Evolutionary conservation across 257 asterid genomes (phyloP).

Genomic region (Lantana camara): DNA sequence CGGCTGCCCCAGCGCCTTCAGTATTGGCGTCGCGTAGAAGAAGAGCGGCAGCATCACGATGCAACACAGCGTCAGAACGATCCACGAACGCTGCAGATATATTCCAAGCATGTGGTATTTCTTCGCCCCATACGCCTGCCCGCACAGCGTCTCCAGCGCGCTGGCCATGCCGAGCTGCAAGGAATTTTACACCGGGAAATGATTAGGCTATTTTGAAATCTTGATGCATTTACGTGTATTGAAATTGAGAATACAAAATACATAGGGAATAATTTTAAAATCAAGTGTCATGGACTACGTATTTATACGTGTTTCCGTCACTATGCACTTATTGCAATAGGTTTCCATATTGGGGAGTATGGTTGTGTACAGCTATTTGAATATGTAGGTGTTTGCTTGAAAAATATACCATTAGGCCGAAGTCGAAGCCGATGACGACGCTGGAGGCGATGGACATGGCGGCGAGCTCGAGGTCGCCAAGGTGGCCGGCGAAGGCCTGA

Average conservation of each 20-base stretch:
- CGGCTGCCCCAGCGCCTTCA: conserved; percentile 74
- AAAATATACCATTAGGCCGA: conserved; percentile 64
- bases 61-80: conserved; percentile 53
- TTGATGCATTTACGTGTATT: too few species aligned
- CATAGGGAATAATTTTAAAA: too few species aligned
- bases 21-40: conserved; percentile 59
- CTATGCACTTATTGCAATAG: too few species aligned
- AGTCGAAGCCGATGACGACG: conserved; percentile 74
- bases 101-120: conserved; percentile 73
- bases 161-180: conserved; percentile 86
- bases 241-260: too few species aligned
- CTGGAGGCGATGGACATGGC: conserved; percentile 69
- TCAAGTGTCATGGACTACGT: too few species aligned
- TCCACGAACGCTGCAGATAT: conserved; percentile 85
- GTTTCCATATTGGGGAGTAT: too few species aligned
- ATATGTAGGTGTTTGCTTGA: too few species aligned
- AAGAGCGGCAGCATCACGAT: conserved; percentile 51
- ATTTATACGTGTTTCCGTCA: too few species aligned
- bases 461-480: conserved; percentile 87
- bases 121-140: conserved; percentile 90
- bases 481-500: conserved; percentile 89
- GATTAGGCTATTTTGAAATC: too few species aligned
- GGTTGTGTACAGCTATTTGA: too few species aligned
- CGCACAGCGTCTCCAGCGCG: conserved; percentile 86
- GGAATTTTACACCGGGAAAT: background rate